phyloP scores from a whole-genome alignment of 129 eudicot genomes.

The Tanacetum coccineum region DNA sequence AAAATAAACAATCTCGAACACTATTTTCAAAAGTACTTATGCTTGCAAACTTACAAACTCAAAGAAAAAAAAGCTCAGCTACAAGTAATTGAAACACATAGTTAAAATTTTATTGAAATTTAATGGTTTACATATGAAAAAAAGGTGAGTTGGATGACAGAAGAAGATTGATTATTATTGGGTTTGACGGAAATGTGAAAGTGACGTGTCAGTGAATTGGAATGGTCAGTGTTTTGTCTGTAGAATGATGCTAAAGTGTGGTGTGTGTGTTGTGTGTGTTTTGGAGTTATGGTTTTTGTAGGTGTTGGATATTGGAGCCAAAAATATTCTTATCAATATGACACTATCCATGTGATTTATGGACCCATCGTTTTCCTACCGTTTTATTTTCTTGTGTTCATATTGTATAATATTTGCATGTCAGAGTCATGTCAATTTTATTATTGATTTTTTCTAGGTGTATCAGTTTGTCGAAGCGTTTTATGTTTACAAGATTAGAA shows the following conservation, averaged over 20 bases:
- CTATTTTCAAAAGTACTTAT: too few relatives aligned
- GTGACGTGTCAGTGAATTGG: slow-evolving; percentile 2
- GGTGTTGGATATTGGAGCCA: slow-evolving; percentile 20
- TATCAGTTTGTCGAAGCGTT: too few relatives aligned
- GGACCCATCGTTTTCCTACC: not conserved
- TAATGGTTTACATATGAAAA: not conserved
- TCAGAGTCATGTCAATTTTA: too few relatives aligned
- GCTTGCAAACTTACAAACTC: too few relatives aligned
- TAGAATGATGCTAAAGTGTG: not conserved
- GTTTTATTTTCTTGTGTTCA: too few relatives aligned
- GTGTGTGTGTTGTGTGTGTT: not conserved
- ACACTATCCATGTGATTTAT: slow-evolving; percentile 11
- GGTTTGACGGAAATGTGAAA: slow-evolving; percentile 11
- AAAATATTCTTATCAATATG: slow-evolving; percentile 8
- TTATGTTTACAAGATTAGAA: too few relatives aligned
- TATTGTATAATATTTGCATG: too few relatives aligned
- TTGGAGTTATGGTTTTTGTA: not conserved
- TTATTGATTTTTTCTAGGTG: too few relatives aligned
- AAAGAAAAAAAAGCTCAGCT: too few relatives aligned
- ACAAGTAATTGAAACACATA: too few relatives aligned
- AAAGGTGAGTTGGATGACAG: not conserved
- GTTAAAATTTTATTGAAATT: not conserved
- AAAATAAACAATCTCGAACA: too few relatives aligned
- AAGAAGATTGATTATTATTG: not conserved
- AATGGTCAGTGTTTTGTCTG: not conserved